These are phyloP conservation scores for Komagataella phaffii DNA, from an alignment of 805 yeast genomes.

Conservation along the genomic window DNA sequence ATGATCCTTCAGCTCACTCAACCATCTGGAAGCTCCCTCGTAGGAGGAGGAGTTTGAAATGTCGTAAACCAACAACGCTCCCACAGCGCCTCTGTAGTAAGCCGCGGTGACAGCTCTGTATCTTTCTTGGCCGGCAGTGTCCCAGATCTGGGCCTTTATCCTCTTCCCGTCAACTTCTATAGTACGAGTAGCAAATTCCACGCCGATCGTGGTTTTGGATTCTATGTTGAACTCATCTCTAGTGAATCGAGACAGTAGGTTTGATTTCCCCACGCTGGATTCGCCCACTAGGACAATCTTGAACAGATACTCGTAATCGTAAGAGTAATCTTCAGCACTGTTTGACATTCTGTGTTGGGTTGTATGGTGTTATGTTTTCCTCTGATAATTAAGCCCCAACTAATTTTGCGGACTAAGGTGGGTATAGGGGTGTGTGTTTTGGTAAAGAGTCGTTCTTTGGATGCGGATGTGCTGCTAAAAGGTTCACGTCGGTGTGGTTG, in stretches of 20 bases:
- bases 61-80: conserved; percentile 92
- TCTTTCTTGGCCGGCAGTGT: conserved; percentile 98
- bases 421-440: background rate
- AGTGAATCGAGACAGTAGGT: conserved; percentile 84
- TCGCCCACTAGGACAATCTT: conserved; percentile 92
- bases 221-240: conserved; percentile 93
- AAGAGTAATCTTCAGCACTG: conserved; percentile 55
- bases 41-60: conserved; percentile 82
- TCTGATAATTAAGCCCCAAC: background rate
- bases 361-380: background rate
- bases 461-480: background rate
- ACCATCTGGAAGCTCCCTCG: conserved; percentile 78
- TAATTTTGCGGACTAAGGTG: background rate
- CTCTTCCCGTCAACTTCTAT: conserved; percentile 75
- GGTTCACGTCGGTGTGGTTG: background rate
- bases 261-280: conserved; percentile 95
- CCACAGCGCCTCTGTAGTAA: conserved; percentile 95
- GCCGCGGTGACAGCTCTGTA: conserved; percentile 97
- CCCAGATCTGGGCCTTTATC: conserved; percentile 93
- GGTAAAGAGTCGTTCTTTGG: background rate
- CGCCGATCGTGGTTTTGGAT: conserved; percentile 91
- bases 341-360: conserved; percentile 1
- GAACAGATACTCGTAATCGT: conserved; percentile 85
- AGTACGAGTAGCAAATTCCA: conserved; percentile 94
- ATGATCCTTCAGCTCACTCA: conserved; percentile 82